Evolutionary conservation across 2,329 filamentous ascomycete genomes (phyloP), one percentile per base, ranked within the genome.

Genomic region (Plenodomus lindquistii): DNA sequence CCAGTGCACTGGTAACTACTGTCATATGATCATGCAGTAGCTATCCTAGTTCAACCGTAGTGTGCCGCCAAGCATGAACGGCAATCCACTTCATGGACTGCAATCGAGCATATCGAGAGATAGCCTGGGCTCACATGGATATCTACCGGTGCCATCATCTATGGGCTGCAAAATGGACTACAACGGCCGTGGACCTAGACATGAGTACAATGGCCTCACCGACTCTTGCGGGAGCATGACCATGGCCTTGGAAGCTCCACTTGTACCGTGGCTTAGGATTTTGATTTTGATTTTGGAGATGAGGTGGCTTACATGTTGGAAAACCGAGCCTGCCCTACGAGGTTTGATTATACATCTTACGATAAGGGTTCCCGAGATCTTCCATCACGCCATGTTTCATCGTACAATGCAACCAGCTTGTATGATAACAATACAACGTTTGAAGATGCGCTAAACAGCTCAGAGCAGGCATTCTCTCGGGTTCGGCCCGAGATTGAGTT

Each of bases 11-110:
- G 66, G 65, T 56, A 57, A 53, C 39, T 50, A 48, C 40, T 50
- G 61, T 70, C 67, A 69, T 63, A 65, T 70, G 67, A 70, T 63
- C 63, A 59, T 31, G 27, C 27, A 47, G 48, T 49, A 50, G 43
- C 52, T 48, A 48, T 60, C 58, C 51, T 54, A 51, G 59, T 48
- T 45, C 47, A 44, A 55, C 46, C 40, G 57, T 56, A 59, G 55
- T 56, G 56, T 46, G 52, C 47, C 53, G 57, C 57, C 63, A 60
- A 63, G 62, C 34, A 48, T 55, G 38, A 47, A 58, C 49, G 51
- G 50, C 42, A 31, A 49, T 48, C 42, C 52, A 46, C 50, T 51
- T 48, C 46, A 46, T 52, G 52, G 45, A 47, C 50, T 50, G 50
- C 55, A 48, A 48, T 62, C 46, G 48, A 57, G 42, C 48, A 51